A percentile compares a stretch with the other conserved stretches of the same genome.
These are phyloP conservation scores for Saturnispora saitoi DNA, from an alignment of 805 yeast genomes.

Conservation along the genomic window DNA sequence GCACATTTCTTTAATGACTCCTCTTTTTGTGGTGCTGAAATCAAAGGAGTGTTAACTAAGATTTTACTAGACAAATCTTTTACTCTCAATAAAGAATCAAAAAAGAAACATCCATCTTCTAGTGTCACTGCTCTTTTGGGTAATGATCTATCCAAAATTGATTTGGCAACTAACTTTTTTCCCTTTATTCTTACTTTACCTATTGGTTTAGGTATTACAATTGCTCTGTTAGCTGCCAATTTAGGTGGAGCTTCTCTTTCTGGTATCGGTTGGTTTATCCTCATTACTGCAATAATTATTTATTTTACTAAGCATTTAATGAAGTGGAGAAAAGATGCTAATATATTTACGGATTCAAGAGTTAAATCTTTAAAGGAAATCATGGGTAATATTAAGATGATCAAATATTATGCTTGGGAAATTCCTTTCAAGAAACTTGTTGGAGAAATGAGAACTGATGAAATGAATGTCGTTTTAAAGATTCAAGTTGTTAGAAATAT, in stretches of 20 bases:
- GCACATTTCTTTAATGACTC: constrained; percentile 60
- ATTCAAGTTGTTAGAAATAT: constrained; percentile 59
- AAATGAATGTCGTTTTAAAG: constrained; percentile 50
- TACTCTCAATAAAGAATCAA: constrained; percentile 47
- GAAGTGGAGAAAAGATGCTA: constrained; percentile 46
- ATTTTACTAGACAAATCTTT: constrained; percentile 64
- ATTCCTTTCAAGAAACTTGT: constrained; percentile 58
- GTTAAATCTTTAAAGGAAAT: constrained; percentile 73
- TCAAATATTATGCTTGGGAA: constrained; percentile 91
- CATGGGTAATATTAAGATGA: constrained; percentile 65
- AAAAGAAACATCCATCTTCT: constrained; percentile 54
- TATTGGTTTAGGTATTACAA: constrained; percentile 50
- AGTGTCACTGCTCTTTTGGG: constrained; percentile 71
- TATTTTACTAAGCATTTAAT: constrained; percentile 44
- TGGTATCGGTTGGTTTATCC: constrained; percentile 51
- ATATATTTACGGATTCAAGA: constrained; percentile 63
- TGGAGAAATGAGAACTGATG: constrained; percentile 46
- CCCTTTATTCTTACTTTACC: constrained; percentile 61
- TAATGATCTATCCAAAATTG: constrained; percentile 74
- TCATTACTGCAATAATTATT: constrained; percentile 43
- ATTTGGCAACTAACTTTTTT: constrained; percentile 62
- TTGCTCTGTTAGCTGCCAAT: constrained; percentile 55
- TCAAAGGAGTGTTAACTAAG: constrained; percentile 62
- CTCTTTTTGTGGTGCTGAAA: constrained; percentile 59
- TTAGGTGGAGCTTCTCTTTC: constrained; percentile 67